Evolutionary conservation across 108 stramenopile genomes (phyloP).

Genomic region (Ochromonas danica): DNA sequence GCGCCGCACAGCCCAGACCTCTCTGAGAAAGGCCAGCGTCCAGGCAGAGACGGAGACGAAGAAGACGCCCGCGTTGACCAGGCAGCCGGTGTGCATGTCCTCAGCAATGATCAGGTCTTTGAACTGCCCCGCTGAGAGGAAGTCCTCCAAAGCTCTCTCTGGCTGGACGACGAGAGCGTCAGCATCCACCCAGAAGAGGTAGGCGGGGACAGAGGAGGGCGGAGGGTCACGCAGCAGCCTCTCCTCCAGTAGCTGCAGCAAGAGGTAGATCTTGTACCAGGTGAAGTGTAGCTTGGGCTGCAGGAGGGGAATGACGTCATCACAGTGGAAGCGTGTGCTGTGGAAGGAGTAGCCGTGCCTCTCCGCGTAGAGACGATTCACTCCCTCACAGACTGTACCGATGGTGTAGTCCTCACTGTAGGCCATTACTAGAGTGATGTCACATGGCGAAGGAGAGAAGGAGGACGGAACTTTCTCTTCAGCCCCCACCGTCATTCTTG

Average conservation of each 20-base stretch:
- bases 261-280: slow-evolving; percentile 10
- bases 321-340: not conserved
- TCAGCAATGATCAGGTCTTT: not conserved
- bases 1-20: not conserved
- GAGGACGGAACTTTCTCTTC: too few species aligned
- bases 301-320: not conserved
- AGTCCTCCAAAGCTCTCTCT: not conserved
- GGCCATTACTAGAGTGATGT: slow-evolving; percentile 3
- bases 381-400: slow-evolving; percentile 1
- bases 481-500: too few species aligned
- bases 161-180: not conserved
- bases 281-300: not conserved
- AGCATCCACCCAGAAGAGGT: not conserved
- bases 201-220: not conserved
- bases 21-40: not conserved
- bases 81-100: not conserved
- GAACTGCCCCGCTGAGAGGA: not conserved
- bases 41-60: not conserved
- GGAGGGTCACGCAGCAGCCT: not conserved
- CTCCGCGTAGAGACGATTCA: slow-evolving; percentile 2
- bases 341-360: slow-evolving; percentile 3
- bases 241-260: not conserved
- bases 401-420: slow-evolving; percentile 2
- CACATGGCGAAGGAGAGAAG: too few species aligned
- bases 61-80: not conserved